Base-by-base conservation (phyloP, 768 basidiomycete genomes). In the Leccinum rimulosum region DNA sequence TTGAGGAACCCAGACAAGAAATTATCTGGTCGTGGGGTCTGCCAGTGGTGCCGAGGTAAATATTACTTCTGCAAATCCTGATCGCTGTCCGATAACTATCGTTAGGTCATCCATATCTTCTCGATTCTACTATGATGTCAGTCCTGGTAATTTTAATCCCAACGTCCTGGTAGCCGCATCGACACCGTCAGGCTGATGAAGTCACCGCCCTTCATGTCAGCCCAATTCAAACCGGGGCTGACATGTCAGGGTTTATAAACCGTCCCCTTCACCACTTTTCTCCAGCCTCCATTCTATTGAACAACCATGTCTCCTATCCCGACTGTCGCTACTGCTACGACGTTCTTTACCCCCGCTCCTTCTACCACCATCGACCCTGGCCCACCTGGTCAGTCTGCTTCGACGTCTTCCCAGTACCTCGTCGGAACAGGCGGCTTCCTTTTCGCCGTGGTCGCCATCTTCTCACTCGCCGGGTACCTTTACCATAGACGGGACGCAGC, bases 251-350 rank as follows among this genome's bases (percentile, higher is more conserved):
- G 14, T 6, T 55, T 56, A 67, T 60, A 62, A 56, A 38, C 28
- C 12, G 51, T n/a, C 31, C 30, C 50, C 4, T 28, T 30, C 22
- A 27, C 19, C 30, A 15, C 50, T 40, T 27, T 31, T 1, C 31
- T n/a, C 17, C 49, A 59, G 51, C 54, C 47, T 56, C 9, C 50
- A 35, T 51, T 7, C 50, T 11, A 22, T 59, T 27, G 55, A 60
- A 47, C 36, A 0, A 56, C 53, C 53, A 66, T 68, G 64, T 64
- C 64, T 49, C 62, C 67, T 1, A 55, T 68, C 4, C 58, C 62
- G 0, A 52, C 59, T 62, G 48, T 59, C 58, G 40, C 38, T 60
- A 54, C 60, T 58, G 51, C 52, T 22, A 45, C 53, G 15, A 17
- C 47, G 19, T 27, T 54, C 25, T 56, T 60, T 12, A 1, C 54